A percentile compares a stretch with the other conserved stretches of the same genome.
phyloP scores from a whole-genome alignment of 2,329 filamentous ascomycete genomes.

The Nigrospora sphaerica region DNA sequence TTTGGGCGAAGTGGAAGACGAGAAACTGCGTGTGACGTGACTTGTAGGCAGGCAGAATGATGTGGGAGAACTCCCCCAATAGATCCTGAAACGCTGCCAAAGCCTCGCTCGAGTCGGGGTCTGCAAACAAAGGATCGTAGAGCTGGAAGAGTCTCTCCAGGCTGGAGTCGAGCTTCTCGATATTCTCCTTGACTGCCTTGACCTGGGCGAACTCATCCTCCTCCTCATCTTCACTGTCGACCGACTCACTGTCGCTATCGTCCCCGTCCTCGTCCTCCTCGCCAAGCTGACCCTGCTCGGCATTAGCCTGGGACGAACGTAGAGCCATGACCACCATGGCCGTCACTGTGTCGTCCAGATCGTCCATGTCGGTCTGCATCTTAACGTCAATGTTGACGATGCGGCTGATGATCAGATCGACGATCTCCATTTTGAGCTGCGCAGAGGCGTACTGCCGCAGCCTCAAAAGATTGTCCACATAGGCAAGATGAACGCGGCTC shows the following conservation, averaged over 20 bases:
- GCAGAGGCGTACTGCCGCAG: slow-evolving; percentile 67
- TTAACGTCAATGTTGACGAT: slow-evolving; percentile 93
- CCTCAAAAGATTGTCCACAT: slow-evolving; percentile 75
- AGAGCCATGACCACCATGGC: slow-evolving; percentile 60
- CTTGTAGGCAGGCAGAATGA: slow-evolving; percentile 84
- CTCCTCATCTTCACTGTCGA: slow-evolving; percentile 62
- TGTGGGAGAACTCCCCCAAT: slow-evolving; percentile 76
- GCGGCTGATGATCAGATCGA: slow-evolving; percentile 76
- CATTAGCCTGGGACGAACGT: slow-evolving; percentile 28
- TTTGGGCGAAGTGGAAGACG: slow-evolving; percentile 90
- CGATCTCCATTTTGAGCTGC: slow-evolving; percentile 69
- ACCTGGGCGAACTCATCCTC: slow-evolving; percentile 59
- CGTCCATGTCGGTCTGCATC: slow-evolving; percentile 88
- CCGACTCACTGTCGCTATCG: slow-evolving; percentile 63
- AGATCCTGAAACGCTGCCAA: slow-evolving; percentile 71
- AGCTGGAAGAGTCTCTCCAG: slow-evolving; percentile 82
- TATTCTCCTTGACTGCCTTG: slow-evolving; percentile 68
- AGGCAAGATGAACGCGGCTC: slow-evolving; percentile 75
- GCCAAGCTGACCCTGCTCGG: slow-evolving; percentile 27
- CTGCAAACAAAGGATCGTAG: slow-evolving; percentile 66
- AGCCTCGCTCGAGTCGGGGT: slow-evolving; percentile 61
- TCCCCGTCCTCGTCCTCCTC: slow-evolving; percentile 45
- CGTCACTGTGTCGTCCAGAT: slow-evolving; percentile 82
- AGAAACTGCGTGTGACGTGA: slow-evolving; percentile 93
- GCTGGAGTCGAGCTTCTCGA: slow-evolving; percentile 86